Conservation (phyloP, 2,329 filamentous ascomycete genomes). For the Exophiala aquamarina region DNA sequence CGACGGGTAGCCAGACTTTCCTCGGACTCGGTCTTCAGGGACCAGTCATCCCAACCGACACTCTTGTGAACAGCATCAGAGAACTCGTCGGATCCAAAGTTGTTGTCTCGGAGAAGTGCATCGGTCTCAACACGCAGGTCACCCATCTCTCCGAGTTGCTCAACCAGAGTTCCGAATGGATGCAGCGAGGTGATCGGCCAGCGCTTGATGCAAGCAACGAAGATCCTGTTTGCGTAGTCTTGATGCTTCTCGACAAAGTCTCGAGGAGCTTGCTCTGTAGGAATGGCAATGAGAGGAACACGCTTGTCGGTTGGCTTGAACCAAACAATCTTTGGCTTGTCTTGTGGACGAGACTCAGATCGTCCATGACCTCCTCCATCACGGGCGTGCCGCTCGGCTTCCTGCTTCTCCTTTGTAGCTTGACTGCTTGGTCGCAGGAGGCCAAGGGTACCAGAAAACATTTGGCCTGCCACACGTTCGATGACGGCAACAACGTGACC, state of each 20-base stretch:
- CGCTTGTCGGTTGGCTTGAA: conserved; percentile 99
- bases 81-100: conserved; percentile 96
- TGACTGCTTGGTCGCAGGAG: conserved; percentile 94
- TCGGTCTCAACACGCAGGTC: conserved; percentile 97
- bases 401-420: conserved; percentile 98
- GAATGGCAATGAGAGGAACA: conserved; percentile 95
- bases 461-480: conserved; percentile 94
- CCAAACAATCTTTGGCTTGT: conserved; percentile 99
- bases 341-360: conserved; percentile 79
- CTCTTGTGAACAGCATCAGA: conserved; percentile 94
- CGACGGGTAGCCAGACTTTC: conserved; percentile 70
- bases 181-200: conserved; percentile 99
- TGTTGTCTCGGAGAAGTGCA: conserved; percentile 94
- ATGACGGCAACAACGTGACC: conserved; percentile 97
- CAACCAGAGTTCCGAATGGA: conserved; percentile 94
- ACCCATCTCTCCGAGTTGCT: conserved; percentile 95
- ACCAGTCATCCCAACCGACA: conserved; percentile 90
- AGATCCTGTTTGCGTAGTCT: conserved; percentile 95
- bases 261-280: conserved; percentile 93
- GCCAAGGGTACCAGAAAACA: conserved; percentile 97
- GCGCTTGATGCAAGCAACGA: conserved; percentile 97
- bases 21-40: conserved; percentile 79
- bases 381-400: conserved; percentile 88
- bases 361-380: conserved; percentile 75
- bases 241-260: conserved; percentile 99